Base-by-base conservation (phyloP, 208 protist species). In the Trichomonas vaginalis region DNA sequence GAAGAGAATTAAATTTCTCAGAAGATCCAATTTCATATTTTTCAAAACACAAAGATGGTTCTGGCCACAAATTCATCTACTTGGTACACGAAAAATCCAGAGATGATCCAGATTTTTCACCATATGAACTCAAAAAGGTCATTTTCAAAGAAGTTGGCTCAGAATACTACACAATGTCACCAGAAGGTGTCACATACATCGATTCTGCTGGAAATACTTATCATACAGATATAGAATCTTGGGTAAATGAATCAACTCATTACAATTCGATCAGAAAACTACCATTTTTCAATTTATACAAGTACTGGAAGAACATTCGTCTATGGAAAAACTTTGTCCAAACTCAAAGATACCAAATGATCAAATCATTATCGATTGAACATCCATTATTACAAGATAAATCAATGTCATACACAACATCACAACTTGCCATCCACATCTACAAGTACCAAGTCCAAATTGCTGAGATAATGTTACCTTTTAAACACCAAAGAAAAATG, bases 101-200 rank as follows among this genome's bases (percentile, higher is more conserved):
- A 17, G 27, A 48, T 39, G 45, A 92, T 51, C 45, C 86, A 3
- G 27, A 48, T 92, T 92, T 92, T 92, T 39, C 23, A 39, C 86
- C 86, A 39, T 92, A 92, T 47, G 86, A 92, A 39, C 39, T 92
- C 9, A 51, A 92, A 51, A 92, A 92, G 56, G 86, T 92, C 10
- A 35, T 45, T 56, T 92, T 40, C 37, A 27, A 35, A 51, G 86
- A 92, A 51, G n/a, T 92, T 40, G n/a, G 46, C 3, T 10, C 23
- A 56, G 86, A 92, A 92, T 92, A 92, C 39, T 92, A 48, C 17
- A 92, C 86, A 35, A 92, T 92, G 86, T 92, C 86, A 51, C 40
- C 86, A 35, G 46, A 42, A 48, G 86, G 86, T 42, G 45, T 92
- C 2, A 92, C 86, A 35, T 23, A 23, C 17, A 92, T 92, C 17